These are phyloP conservation scores for Drechslerella stenobrocha DNA, from an alignment of 2,329 filamentous ascomycete genomes.

Conservation along the genomic window DNA sequence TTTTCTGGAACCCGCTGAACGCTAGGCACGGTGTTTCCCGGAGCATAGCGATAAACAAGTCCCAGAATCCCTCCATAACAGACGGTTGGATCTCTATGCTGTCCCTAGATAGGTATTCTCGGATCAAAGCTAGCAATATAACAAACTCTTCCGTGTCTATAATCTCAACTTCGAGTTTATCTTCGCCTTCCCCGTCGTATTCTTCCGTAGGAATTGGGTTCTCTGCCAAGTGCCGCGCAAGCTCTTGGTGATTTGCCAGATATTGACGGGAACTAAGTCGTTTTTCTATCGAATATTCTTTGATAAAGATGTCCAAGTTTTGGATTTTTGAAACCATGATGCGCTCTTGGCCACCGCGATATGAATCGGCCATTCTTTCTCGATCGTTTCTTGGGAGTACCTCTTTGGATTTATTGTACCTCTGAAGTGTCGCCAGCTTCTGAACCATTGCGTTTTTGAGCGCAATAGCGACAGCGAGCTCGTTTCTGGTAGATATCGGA, in stretches of 20 bases:
- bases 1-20: constrained; percentile 16
- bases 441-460: constrained; percentile 30
- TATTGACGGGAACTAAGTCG: constrained; percentile 10
- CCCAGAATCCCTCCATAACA: constrained; percentile 11
- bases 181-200: constrained; percentile 12
- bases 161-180: constrained; percentile 5
- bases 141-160: constrained; percentile 25
- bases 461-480: constrained; percentile 31
- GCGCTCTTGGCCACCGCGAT: constrained; percentile 30
- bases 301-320: constrained; percentile 24
- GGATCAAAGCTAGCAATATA: constrained; percentile 20
- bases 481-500: constrained; percentile 35
- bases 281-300: constrained; percentile 10
- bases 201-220: constrained; percentile 19
- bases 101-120: constrained; percentile 12
- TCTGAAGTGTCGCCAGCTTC: constrained; percentile 21
- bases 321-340: constrained; percentile 35
- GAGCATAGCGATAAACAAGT: background rate
- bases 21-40: background rate
- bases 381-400: constrained; percentile 5
- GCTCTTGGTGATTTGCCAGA: constrained; percentile 9
- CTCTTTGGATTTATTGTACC: constrained; percentile 7
- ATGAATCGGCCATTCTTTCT: constrained; percentile 19
- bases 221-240: constrained; percentile 4
- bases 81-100: background rate